Evolutionary conservation across 495 filamentous ascomycete genomes (phyloP), one percentile per base, ranked within the genome.

Genomic region (Amphirosellinia nigrospora): DNA sequence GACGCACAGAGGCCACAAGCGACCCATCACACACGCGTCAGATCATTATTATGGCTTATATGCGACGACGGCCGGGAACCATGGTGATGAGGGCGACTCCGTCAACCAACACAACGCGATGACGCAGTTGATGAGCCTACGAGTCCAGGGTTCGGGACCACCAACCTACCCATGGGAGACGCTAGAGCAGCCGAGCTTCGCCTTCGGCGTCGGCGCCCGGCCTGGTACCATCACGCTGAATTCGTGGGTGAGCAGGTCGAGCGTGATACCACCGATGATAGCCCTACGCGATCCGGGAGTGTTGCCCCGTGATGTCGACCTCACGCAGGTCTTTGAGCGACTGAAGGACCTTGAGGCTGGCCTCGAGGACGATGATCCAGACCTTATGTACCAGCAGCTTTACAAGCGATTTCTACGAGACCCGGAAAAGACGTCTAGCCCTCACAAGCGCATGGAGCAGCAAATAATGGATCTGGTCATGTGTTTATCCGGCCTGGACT

Each of bases 381-480:
- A 85, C 11, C 72, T 83, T 74, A 77, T 87, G 83, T 89, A 88
- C 76, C 79, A 80, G 61, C 79, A 80, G 55, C 80, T 88, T 5
- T 88, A 88, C 75, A 80, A 79, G 34, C 79, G 79, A 26, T 78
- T 88, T 30, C 78, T 88, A 28, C 80, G 76, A 41, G 86, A 88
- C 64, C 85, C 86, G 6, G 86, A 87, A 72, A 85, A 81, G 72
- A 73, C 79, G 21, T 70, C 79, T 13, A 82, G 73, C 59, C 85
- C 86, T 19, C 85, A 88, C 71, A 84, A 82, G 73, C 82, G 85
- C 28, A 84, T 91, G 72, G 88, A 90, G 67, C 85, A 81, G 73
- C 90, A 92, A 73, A 92, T 93, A 59, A 84, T 83, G 23, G 89
- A 92, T 73, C 81, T 93, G 21, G 86, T 91, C 48, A 84, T 87